phyloP scores from a whole-genome alignment of 495 filamentous ascomycete genomes.

The Amorphotheca resinae region DNA sequence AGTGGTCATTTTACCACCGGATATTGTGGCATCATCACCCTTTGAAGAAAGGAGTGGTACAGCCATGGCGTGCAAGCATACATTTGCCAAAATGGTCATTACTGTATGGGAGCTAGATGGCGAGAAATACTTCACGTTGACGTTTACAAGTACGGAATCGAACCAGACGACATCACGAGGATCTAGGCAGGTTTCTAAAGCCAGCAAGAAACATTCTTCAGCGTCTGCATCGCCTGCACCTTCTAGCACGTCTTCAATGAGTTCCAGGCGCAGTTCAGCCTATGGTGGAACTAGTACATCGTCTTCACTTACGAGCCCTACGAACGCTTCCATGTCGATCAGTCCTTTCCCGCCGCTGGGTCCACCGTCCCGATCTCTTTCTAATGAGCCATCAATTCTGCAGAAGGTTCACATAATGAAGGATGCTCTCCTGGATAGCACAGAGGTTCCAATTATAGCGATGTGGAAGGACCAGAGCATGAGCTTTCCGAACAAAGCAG shows the following conservation, averaged over 20 bases:
- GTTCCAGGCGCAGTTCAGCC: constrained; percentile 24
- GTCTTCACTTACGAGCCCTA: constrained; percentile 30
- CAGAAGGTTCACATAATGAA: constrained; percentile 57
- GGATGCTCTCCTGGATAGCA: constrained; percentile 56
- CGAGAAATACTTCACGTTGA: constrained; percentile 49
- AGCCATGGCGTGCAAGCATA: constrained; percentile 3
- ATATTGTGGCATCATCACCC: constrained; percentile 8
- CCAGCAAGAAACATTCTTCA: constrained; percentile 5
- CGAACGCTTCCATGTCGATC: constrained; percentile 28
- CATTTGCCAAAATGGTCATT: constrained; percentile 50
- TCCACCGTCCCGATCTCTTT: constrained; percentile 36
- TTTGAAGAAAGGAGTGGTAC: not conserved
- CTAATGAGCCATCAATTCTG: constrained; percentile 42
- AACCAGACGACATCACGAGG: no score
- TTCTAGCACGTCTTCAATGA: constrained; percentile 31
- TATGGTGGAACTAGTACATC: constrained; percentile 24
- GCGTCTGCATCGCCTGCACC: constrained; percentile 20
- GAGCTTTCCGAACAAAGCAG: constrained; percentile 50
- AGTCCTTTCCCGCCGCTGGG: constrained; percentile 46
- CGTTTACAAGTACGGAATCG: constrained; percentile 43
- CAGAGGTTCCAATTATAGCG: constrained; percentile 52
- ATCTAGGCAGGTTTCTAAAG: constrained; percentile 21
- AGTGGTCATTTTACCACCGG: constrained; percentile 36
- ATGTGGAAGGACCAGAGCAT: constrained; percentile 63
- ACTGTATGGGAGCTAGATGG: constrained; percentile 49